Conservation (phyloP, 2,329 filamentous ascomycete genomes). For the Fusarium bulbicola region DNA sequence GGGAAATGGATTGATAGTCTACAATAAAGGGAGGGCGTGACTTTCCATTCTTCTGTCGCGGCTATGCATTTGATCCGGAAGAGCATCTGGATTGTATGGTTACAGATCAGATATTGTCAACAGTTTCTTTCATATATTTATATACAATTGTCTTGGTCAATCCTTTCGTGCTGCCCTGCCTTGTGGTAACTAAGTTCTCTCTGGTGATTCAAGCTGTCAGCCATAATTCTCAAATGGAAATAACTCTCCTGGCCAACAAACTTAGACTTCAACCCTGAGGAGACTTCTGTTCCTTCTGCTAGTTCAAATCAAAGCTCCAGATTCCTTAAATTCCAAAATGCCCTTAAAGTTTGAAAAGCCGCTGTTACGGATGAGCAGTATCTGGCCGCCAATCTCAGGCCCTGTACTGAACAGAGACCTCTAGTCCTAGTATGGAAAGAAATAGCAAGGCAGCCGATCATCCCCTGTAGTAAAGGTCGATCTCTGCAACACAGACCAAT, state of each 20-base stretch:
- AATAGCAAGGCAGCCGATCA: neutral
- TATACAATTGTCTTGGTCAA: fast-evolving
- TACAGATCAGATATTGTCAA: neutral
- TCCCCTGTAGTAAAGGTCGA: neutral
- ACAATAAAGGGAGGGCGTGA: too few relatives aligned
- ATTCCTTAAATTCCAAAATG: neutral
- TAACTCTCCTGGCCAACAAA: fast-evolving
- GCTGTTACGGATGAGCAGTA: fast-evolving
- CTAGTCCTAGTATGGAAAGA: too few relatives aligned
- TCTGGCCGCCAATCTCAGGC: fast-evolving
- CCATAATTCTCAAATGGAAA: too few relatives aligned
- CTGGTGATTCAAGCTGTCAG: fast-evolving
- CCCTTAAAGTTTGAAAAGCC: fast-evolving
- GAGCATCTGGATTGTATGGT: fast-evolving
- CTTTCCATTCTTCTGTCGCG: fast-evolving
- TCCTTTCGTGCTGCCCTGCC: neutral
- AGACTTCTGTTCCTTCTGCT: neutral
- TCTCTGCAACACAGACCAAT: neutral
- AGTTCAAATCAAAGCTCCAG: neutral
- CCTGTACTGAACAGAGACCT: fast-evolving
- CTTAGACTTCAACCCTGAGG: fast-evolving
- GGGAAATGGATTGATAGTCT: too few relatives aligned
- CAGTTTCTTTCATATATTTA: neutral
- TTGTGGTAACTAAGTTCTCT: fast-evolving
- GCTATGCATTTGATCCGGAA: fast-evolving